Percentiles rank a stretch among this genome's conserved stretches.
Conservation (phyloP, 805 yeast species). For the Cyberlindnera euphorbiae region DNA sequence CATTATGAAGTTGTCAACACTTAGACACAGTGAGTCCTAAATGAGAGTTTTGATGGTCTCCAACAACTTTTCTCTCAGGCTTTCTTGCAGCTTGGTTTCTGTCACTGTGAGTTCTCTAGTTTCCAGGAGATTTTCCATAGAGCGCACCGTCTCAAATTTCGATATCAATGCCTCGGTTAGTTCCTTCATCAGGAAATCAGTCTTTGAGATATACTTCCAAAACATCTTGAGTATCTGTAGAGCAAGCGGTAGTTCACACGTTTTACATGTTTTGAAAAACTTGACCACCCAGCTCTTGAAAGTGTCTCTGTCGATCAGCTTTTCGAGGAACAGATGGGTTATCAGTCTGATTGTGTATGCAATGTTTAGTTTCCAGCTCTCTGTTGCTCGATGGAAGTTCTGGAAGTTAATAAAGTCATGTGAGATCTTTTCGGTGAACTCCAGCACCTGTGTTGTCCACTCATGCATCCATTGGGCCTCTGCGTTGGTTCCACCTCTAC, state of each 20-base stretch:
- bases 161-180: slow-evolving; percentile 56
- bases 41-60: slow-evolving; percentile 26
- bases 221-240: slow-evolving; percentile 56
- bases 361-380: slow-evolving; percentile 48
- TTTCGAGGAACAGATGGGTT: slow-evolving; percentile 64
- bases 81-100: slow-evolving; percentile 31
- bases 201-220: slow-evolving; percentile 61
- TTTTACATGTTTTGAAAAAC: slow-evolving; percentile 39
- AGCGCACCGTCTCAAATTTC: slow-evolving; percentile 36
- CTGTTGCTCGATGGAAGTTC: slow-evolving; percentile 29
- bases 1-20: slow-evolving; percentile 53
- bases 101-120: slow-evolving; percentile 33
- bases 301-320: slow-evolving; percentile 54
- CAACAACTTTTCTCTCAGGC: slow-evolving; percentile 26
- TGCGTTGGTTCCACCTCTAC: slow-evolving; percentile 40
- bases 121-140: slow-evolving; percentile 30
- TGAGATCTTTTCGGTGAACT: slow-evolving; percentile 40
- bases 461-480: slow-evolving; percentile 70
- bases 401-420: slow-evolving; percentile 31
- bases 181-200: slow-evolving; percentile 58
- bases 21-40: slow-evolving; percentile 28
- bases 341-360: slow-evolving; percentile 56
- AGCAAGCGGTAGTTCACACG: slow-evolving; percentile 40
- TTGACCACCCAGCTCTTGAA: slow-evolving; percentile 63
- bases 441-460: slow-evolving; percentile 84